Base-by-base conservation (phyloP, 1,284 basidiomycete species). In the Exobasidium rhododendri region DNA sequence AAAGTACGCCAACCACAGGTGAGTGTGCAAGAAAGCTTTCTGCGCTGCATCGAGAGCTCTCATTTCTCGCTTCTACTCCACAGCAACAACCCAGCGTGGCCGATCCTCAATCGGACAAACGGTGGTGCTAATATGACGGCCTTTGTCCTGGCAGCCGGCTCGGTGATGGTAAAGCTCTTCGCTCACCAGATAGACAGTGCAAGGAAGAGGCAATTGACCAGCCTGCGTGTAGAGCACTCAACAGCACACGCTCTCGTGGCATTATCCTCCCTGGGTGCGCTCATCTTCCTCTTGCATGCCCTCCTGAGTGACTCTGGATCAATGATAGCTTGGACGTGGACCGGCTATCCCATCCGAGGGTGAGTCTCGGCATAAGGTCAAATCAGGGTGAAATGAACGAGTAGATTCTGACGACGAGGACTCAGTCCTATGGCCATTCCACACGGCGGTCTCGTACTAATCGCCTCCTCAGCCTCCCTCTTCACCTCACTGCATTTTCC, bases 241-340 rank as follows among this genome's bases (percentile, higher is more conserved):
- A 22, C 11, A 28, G 44, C n/a, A 50, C 10, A 11, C 3, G 29
- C 61, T 20, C 45, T 57, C 24, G 29, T 63, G 13, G 65, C 68
- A 2, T 63, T 71, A 3, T 29, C 69, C 1, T 73, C 69, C n/a
- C 5, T 71, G 10, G 74, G 72, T 26, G 67, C 70, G 11, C 58
- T 76, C 32, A 66, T 76, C 2, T 66, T 62, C 40, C 60, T 64
- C 1, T 5, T 94, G 0, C 90, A 94, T 74, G 88, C 86, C 35
- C 84, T 92, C 61, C 82, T 91, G 46, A 86, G 87, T 4, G 92
- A 97, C 69, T 83, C 88, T 0, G 89, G 88, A 63, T 93, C 91
- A 0, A 84, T 94, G 59, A 86, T 94, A 64, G 87, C 90, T 1
- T 94, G 91, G 90, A 88, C 89, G 0, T 96, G 92, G 91, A 89